phyloP scores from a whole-genome alignment of 768 basidiomycete species.

The Termitomyces sp. region DNA sequence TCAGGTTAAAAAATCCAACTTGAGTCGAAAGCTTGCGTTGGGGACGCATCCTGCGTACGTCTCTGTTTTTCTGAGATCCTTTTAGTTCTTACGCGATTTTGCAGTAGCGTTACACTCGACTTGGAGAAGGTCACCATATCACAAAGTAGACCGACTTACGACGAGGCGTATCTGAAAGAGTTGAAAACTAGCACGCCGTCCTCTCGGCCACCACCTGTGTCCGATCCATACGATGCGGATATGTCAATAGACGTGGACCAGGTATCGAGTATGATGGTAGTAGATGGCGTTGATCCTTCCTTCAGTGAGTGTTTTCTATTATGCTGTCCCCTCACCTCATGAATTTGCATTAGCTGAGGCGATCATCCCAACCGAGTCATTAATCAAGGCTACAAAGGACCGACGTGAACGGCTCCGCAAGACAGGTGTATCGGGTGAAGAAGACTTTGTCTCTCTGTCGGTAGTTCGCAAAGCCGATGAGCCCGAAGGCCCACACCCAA shows the following conservation, averaged over 20 bases:
- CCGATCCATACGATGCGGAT: slow-evolving; percentile 47
- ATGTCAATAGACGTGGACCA: slow-evolving; percentile 46
- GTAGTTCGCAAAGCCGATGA: slow-evolving; percentile 53
- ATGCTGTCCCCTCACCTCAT: background rate
- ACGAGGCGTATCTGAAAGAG: slow-evolving; percentile 68
- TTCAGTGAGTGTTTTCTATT: slow-evolving; percentile 23
- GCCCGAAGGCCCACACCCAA: slow-evolving; percentile 75
- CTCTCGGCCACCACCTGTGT: slow-evolving; percentile 38
- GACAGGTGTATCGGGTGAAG: slow-evolving; percentile 38
- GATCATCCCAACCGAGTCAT: slow-evolving; percentile 65
- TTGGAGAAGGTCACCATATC: slow-evolving; percentile 58
- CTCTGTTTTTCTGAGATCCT: background rate
- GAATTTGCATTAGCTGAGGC: slow-evolving; percentile 28
- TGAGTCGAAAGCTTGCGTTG: slow-evolving; percentile 63
- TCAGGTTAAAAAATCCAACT: slow-evolving; percentile 75
- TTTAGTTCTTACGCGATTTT: slow-evolving; percentile 6
- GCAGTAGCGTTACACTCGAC: slow-evolving; percentile 41
- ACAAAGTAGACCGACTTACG: slow-evolving; percentile 60
- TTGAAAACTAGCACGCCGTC: slow-evolving; percentile 75
- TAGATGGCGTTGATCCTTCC: slow-evolving; percentile 23
- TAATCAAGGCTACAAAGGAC: slow-evolving; percentile 71
- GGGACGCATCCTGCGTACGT: slow-evolving; percentile 52
- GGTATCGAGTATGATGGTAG: slow-evolving; percentile 27
- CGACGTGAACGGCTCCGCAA: slow-evolving; percentile 66
- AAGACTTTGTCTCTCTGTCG: slow-evolving; percentile 79